These are phyloP conservation scores for Phytophthora idaei DNA, from an alignment of 352 stramenopile species.

Conservation along the genomic window DNA sequence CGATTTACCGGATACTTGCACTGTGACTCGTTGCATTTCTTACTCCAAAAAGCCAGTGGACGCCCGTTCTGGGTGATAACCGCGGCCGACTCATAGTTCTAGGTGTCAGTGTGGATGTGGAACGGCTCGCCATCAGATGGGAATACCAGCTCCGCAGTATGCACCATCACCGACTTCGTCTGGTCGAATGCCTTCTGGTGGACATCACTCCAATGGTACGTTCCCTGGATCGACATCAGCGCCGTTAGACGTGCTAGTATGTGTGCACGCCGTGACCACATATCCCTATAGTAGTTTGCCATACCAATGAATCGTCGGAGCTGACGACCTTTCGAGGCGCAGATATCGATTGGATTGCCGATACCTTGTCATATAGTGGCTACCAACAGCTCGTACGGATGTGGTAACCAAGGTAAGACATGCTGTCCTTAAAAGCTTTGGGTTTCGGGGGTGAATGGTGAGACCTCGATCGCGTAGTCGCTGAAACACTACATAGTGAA, in stretches of 20 bases:
- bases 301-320: conserved; percentile 5
- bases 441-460: neutral
- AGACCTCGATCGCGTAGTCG: conserved; percentile 6
- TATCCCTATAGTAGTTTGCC: conserved; percentile 8
- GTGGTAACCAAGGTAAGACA: neutral
- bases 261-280: conserved; percentile 2
- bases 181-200: neutral
- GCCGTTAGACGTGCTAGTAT: conserved; percentile 4
- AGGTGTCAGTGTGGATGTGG: conserved; percentile 5
- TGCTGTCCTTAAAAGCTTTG: neutral
- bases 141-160: conserved; percentile 8
- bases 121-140: conserved; percentile 4
- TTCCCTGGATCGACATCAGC: neutral
- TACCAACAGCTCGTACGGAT: neutral
- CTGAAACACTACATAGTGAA: conserved; percentile 3
- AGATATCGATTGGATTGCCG: conserved; percentile 1
- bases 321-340: neutral
- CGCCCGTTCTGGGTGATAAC: conserved; percentile 9
- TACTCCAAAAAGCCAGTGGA: conserved; percentile 9
- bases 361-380: conserved; percentile 2
- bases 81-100: neutral
- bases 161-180: conserved; percentile 8
- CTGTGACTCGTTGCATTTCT: conserved; percentile 10
- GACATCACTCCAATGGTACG: neutral
- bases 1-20: conserved; percentile 5